These are phyloP conservation scores for Coniferiporia sulphurascens DNA, from an alignment of 1,284 basidiomycete genomes.

Conservation along the genomic window DNA sequence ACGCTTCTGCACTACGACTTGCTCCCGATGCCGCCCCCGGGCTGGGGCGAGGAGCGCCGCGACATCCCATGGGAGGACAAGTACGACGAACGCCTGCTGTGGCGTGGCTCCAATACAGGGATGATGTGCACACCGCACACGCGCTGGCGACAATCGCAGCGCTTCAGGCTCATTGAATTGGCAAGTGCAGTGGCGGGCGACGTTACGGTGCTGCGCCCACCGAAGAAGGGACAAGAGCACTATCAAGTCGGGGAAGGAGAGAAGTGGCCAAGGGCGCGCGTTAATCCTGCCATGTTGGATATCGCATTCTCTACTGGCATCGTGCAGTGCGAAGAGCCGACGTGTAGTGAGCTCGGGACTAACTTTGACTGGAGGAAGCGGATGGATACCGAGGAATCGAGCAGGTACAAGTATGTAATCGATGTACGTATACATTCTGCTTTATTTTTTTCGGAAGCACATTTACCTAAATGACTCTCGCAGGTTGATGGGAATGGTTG, in stretches of 20 bases:
- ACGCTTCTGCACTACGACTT: conserved; percentile 58
- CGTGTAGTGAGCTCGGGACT: conserved; percentile 39
- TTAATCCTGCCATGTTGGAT: conserved; percentile 52
- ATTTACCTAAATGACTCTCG: neutral
- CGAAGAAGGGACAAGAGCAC: conserved; percentile 21
- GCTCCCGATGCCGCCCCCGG: conserved; percentile 45
- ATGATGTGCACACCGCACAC: conserved; percentile 41
- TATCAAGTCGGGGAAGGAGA: conserved; percentile 40
- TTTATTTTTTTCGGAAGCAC: neutral
- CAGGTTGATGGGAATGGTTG: conserved; percentile 69
- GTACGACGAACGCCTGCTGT: conserved; percentile 50
- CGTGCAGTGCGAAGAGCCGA: conserved; percentile 35
- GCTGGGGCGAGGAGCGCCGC: conserved; percentile 36
- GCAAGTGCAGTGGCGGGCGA: conserved; percentile 33
- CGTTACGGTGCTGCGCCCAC: conserved; percentile 31
- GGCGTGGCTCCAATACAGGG: conserved; percentile 67
- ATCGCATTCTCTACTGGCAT: conserved; percentile 44
- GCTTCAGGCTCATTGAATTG: conserved; percentile 33
- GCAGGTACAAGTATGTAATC: conserved; percentile 60
- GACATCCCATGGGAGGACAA: conserved; percentile 56
- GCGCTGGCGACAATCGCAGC: conserved; percentile 51
- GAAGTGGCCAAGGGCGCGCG: conserved; percentile 27
- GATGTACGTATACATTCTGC: conserved; percentile 39
- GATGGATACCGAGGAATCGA: conserved; percentile 42
- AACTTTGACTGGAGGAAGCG: conserved; percentile 44